These are phyloP conservation scores for Cucumis hystrix DNA, from an alignment of 306 rosid species.

Conservation along the genomic window DNA sequence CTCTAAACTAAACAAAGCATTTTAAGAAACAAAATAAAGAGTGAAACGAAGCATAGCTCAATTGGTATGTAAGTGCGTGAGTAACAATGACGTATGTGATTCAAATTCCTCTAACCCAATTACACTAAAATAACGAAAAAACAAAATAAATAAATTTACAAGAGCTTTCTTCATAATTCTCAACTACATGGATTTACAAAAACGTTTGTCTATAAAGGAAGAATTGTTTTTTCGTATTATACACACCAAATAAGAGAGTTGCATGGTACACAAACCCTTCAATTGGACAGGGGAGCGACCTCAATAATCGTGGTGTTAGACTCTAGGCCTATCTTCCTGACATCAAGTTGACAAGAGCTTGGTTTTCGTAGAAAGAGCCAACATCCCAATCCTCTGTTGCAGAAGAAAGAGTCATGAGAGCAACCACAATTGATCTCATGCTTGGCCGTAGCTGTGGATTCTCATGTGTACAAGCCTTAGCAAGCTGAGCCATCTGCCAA, in stretches of 20 bases:
- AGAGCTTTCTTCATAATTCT: neutral
- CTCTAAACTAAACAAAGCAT: neutral
- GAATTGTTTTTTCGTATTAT: neutral
- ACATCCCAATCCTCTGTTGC: conserved; percentile 71
- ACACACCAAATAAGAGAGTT: neutral
- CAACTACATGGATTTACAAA: neutral
- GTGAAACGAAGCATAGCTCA: too few relatives aligned
- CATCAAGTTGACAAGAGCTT: conserved; percentile 48
- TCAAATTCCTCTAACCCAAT: too few relatives aligned
- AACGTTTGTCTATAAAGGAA: neutral
- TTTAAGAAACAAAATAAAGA: neutral
- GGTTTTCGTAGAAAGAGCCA: conserved; percentile 54
- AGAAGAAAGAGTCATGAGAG: conserved; percentile 76
- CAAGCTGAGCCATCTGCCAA: conserved; percentile 67
- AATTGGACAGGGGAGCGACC: neutral
- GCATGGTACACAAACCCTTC: neutral
- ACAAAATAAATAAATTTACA: neutral
- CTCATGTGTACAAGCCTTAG: conserved; percentile 70
- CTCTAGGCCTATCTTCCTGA: conserved; percentile 55
- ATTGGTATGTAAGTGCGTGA: too few relatives aligned
- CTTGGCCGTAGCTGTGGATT: conserved; percentile 71
- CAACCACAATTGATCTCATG: conserved; percentile 82
- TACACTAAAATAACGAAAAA: neutral
- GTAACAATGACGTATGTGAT: too few relatives aligned
- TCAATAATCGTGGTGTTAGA: neutral